Evolutionary conservation across 2,329 filamentous ascomycete genomes (phyloP), one percentile per base, ranked within the genome.

Genomic region (Exophiala aquamarina): DNA sequence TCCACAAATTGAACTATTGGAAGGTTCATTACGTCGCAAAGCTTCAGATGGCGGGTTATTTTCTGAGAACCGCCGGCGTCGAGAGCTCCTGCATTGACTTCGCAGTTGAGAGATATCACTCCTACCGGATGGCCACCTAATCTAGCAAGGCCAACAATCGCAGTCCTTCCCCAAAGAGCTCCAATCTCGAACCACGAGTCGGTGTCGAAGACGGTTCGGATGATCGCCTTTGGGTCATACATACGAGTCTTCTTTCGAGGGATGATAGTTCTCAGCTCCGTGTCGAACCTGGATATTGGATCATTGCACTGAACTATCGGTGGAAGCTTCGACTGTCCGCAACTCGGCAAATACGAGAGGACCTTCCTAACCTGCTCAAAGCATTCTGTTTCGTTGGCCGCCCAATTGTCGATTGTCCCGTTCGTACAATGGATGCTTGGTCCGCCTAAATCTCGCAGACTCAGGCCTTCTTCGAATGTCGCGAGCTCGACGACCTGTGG

Each of bases 321-420:
- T 5, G 82, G 81, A 3, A 77, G 61, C 23, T 78, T 70, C 34
- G 52, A 47, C 3, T 70, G 72, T 0, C 81, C 81, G 23, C 69
- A 77, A 51, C 82, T 77, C 1, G 82, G 81, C 2, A 84, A 64
- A 53, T 78, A 84, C 18, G 70, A 65, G 15, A 84, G 59, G 1
- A 84, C 73, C 0, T 71, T 77, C 1, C 78, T 68, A 3, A 85
- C 60, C 60, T 85, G 82, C 55, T 78, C 74, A 49, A 83, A 84
- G 51, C 79, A 82, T 31, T 76, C 79, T n/a, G 70, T 69, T 60
- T 85, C 81, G 49, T 81, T 75, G 3, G 71, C 68, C 0, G 81
- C 81, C 2, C 83, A 67, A 43, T 84, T 85, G 50, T 85, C 82
- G 39, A 84, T 83, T 0, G 81, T 85, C 0, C 82, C 82, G 49